These are phyloP conservation scores for Beauveria brongniartii DNA, from an alignment of 2,329 filamentous ascomycete genomes.

Conservation along the genomic window DNA sequence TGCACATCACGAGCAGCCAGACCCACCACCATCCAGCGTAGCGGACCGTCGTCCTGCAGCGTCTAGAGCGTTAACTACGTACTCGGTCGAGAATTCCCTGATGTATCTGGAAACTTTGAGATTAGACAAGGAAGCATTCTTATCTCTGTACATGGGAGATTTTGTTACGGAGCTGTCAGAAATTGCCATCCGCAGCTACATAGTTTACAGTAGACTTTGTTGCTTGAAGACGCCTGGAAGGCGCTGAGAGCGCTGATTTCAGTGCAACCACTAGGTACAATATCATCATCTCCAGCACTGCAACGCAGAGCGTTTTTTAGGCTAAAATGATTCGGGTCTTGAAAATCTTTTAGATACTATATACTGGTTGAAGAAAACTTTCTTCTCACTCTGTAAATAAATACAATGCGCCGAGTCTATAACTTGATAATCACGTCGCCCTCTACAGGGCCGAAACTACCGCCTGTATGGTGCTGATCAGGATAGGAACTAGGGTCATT, in stretches of 20 bases:
- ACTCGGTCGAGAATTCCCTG: neutral
- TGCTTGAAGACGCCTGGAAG: neutral
- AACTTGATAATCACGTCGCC: neutral
- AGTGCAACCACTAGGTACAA: no score
- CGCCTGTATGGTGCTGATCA: slow-evolving; percentile 22
- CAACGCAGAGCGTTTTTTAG: neutral
- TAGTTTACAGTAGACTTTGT: neutral
- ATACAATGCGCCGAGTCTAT: neutral
- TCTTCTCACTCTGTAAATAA: no score
- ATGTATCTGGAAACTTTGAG: neutral
- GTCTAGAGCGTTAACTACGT: no score
- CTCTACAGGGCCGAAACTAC: slow-evolving; percentile 20
- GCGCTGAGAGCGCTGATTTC: no score
- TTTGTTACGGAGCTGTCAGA: neutral
- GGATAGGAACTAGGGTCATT: slow-evolving; percentile 15
- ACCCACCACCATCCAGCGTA: neutral
- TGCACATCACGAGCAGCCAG: neutral
- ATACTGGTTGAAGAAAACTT: neutral
- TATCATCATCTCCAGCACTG: no score
- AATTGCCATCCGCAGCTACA: no score
- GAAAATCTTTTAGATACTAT: neutral
- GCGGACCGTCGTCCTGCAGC: neutral
- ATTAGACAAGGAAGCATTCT: no score
- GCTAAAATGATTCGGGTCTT: neutral
- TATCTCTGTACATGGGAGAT: no score